Evolutionary conservation across 1,284 basidiomycete genomes (phyloP).

Genomic region (Peniophora sp.): DNA sequence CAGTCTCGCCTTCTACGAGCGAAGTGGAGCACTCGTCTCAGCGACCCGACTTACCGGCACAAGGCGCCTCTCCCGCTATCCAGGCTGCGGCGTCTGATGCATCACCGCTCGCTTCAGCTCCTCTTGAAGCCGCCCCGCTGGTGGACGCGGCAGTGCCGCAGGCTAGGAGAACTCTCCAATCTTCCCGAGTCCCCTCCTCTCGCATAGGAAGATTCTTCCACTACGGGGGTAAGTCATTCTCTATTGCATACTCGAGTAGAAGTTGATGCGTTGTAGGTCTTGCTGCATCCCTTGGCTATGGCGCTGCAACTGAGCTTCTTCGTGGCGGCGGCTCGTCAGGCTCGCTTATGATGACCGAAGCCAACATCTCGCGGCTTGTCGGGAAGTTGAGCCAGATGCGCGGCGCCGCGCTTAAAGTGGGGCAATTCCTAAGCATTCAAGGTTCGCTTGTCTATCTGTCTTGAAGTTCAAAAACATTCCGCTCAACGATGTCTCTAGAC

Average conservation of each 20-base stretch:
- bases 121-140: too few relatives aligned
- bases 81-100: too few relatives aligned
- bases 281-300: slow-evolving; percentile 65
- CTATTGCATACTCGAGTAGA: too few relatives aligned
- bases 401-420: slow-evolving; percentile 93
- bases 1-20: too few relatives aligned
- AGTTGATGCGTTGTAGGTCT: slow-evolving; percentile 46
- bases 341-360: slow-evolving; percentile 79
- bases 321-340: slow-evolving; percentile 19
- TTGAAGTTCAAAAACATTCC: not conserved
- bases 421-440: slow-evolving; percentile 98
- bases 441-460: slow-evolving; percentile 38
- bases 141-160: not conserved
- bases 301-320: slow-evolving; percentile 47
- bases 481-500: slow-evolving; percentile 30
- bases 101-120: too few relatives aligned
- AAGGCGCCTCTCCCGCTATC: too few relatives aligned
- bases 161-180: slow-evolving; percentile 39
- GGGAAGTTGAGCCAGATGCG: slow-evolving; percentile 92
- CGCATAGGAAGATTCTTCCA: slow-evolving; percentile 84
- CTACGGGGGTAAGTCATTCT: slow-evolving; percentile 66
- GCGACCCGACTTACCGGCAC: too few relatives aligned
- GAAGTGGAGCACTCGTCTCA: too few relatives aligned
- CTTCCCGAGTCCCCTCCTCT: slow-evolving; percentile 84
- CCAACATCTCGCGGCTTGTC: slow-evolving; percentile 86